These are phyloP conservation scores for Protomyces arabidopsidicola DNA, from an alignment of 1,139 yeast species.

Conservation along the genomic window DNA sequence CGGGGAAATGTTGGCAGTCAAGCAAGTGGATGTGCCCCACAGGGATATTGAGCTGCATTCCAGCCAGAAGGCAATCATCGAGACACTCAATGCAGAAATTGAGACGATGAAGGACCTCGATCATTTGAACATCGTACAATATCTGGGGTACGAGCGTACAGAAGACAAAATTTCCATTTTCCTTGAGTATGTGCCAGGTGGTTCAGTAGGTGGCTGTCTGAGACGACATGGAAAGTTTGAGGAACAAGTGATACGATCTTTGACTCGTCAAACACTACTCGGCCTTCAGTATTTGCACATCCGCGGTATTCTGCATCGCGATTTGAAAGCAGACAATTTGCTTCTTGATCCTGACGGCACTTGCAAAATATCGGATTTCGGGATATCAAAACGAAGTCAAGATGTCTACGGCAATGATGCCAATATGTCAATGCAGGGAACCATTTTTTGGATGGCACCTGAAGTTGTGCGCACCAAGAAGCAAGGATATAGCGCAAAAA, in stretches of 20 bases:
- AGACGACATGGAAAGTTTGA: conserved; percentile 81
- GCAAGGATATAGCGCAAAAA: conserved; percentile 94
- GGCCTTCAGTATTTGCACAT: conserved; percentile 84
- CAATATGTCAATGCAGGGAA: conserved; percentile 97
- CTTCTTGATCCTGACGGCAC: conserved; percentile 86
- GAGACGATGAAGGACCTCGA: conserved; percentile 91
- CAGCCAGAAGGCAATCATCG: conserved; percentile 44
- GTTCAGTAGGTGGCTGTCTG: conserved; percentile 84
- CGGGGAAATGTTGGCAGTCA: conserved; percentile 98
- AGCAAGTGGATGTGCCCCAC: conserved; percentile 75
- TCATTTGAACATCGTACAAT: conserved; percentile 90
- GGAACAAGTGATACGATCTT: conserved; percentile 63
- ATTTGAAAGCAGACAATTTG: conserved; percentile 90
- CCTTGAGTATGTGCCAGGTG: conserved; percentile 95
- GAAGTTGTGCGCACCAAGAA: conserved; percentile 80
- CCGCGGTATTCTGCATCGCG: conserved; percentile 86
- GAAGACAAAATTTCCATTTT: conserved; percentile 29
- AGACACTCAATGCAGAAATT: conserved; percentile 69
- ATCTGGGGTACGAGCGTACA: conserved; percentile 44
- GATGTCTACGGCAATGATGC: conserved; percentile 88
- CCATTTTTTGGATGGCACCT: conserved; percentile 99
- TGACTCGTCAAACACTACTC: conserved; percentile 72
- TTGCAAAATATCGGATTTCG: conserved; percentile 94
- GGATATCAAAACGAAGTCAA: conserved; percentile 77
- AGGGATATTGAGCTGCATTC: conserved; percentile 45